These are phyloP conservation scores for Amanita thiersii DNA, from an alignment of 768 basidiomycete species.

Conservation along the genomic window DNA sequence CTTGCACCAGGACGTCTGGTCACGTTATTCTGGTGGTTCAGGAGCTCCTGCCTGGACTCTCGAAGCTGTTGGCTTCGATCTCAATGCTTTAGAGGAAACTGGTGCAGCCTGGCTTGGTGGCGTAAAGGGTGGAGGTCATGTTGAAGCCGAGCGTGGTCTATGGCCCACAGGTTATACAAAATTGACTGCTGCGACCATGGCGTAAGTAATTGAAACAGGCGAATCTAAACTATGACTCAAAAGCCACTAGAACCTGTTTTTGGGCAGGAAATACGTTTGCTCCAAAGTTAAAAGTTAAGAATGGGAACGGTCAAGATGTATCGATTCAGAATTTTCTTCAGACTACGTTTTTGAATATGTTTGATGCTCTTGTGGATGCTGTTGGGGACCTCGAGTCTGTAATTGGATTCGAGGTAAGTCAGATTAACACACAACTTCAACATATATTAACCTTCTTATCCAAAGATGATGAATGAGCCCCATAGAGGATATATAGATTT, in stretches of 20 bases:
- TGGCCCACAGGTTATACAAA: conserved; percentile 97
- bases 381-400: conserved; percentile 74
- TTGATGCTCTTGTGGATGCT: conserved; percentile 53
- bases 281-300: conserved; percentile 56
- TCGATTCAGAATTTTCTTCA: conserved; percentile 82
- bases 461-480: conserved; percentile 88
- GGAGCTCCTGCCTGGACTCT: conserved; percentile 97
- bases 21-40: conserved; percentile 88
- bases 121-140: conserved; percentile 66
- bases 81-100: conserved; percentile 68
- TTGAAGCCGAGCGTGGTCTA: conserved; percentile 70
- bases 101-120: conserved; percentile 87
- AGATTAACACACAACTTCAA: not conserved
- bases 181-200: conserved; percentile 88
- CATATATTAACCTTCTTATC: not conserved
- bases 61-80: conserved; percentile 77
- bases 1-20: conserved; percentile 95
- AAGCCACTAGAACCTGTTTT: conserved; percentile 67
- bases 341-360: conserved; percentile 72
- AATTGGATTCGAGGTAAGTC: conserved; percentile 78
- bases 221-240: not conserved
- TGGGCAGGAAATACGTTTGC: conserved; percentile 90
- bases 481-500: conserved; percentile 89
- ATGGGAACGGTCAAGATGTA: conserved; percentile 37
- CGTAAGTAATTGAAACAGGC: conserved; percentile 36